Percentiles rank a stretch among this genome's conserved stretches.
Conservation (phyloP, 345 rosid species). For the Aquilaria yunnanensis region DNA sequence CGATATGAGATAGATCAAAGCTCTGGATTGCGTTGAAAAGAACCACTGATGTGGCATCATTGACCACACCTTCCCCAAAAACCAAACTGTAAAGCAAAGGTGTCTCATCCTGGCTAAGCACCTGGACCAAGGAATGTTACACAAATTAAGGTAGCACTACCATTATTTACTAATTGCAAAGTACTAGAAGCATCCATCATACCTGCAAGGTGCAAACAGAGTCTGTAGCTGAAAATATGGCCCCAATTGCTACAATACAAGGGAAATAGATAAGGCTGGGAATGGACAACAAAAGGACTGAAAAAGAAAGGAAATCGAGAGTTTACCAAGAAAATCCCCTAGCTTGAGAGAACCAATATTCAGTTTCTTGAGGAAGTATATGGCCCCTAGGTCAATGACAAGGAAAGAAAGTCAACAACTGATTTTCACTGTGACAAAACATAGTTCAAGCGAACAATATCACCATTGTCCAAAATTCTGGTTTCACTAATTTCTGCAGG, state of each 20-base stretch:
- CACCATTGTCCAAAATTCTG: neutral
- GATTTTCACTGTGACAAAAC: neutral
- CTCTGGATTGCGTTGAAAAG: conserved; percentile 91
- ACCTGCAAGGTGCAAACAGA: conserved; percentile 99
- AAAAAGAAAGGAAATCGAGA: conserved; percentile 5
- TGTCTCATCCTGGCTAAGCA: conserved; percentile 91
- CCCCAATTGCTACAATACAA: conserved; percentile 75
- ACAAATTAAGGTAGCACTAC: neutral
- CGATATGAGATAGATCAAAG: conserved; percentile 66
- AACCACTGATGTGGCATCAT: conserved; percentile 96
- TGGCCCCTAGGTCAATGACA: conserved; percentile 49
- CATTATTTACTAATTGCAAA: conserved; percentile 8
- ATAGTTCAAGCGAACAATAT: conserved; percentile 1
- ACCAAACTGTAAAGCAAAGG: conserved; percentile 86
- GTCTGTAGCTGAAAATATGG: conserved; percentile 96
- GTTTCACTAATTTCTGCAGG: neutral
- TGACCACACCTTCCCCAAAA: conserved; percentile 96
- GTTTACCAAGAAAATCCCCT: conserved; percentile 78
- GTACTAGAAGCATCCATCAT: conserved; percentile 6
- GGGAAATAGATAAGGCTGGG: conserved; percentile 10
- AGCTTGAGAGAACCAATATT: conserved; percentile 54
- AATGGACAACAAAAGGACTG: neutral
- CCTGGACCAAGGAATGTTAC: conserved; percentile 34
- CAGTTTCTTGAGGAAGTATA: conserved; percentile 61
- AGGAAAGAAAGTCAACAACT: conserved; percentile 8